A percentile compares a stretch with the other conserved stretches of the same genome.
Conservation (phyloP, 768 basidiomycete genomes). For the Boletus insuetus region DNA sequence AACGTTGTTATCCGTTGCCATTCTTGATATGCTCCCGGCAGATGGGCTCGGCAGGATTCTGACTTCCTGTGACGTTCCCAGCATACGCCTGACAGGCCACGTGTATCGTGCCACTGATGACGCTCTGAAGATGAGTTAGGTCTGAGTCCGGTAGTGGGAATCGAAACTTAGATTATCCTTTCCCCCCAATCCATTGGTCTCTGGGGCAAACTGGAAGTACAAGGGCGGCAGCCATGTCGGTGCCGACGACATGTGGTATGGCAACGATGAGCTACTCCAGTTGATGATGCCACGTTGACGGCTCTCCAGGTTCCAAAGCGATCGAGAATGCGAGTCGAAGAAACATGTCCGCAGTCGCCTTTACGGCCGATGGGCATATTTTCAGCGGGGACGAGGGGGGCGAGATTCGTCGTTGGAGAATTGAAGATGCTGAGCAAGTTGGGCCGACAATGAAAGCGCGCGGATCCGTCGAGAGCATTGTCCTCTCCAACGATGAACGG, state of each 20-base stretch:
- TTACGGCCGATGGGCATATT: not conserved
- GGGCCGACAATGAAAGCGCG: not conserved
- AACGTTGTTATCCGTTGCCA: too few relatives aligned
- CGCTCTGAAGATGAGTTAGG: too few relatives aligned
- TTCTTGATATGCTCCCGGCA: too few relatives aligned
- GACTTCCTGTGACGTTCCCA: too few relatives aligned
- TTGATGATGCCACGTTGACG: not conserved
- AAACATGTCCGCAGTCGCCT: not conserved
- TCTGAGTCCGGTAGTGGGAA: too few relatives aligned
- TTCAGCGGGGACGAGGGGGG: not conserved
- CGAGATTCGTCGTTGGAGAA: not conserved
- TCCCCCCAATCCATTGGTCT: too few relatives aligned
- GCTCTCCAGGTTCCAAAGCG: not conserved
- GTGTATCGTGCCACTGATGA: too few relatives aligned
- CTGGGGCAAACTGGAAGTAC: too few relatives aligned
- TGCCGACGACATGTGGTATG: not conserved
- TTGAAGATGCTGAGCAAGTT: not conserved
- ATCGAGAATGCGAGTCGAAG: not conserved
- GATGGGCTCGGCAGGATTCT: too few relatives aligned
- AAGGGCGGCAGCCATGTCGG: not conserved
- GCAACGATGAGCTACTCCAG: not conserved
- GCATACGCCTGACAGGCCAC: too few relatives aligned
- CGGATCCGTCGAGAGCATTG: not conserved
- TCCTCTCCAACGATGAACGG: not conserved
- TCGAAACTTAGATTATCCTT: too few relatives aligned